Conservation (phyloP, 257 asterid genomes). For the Datura wrightii region DNA sequence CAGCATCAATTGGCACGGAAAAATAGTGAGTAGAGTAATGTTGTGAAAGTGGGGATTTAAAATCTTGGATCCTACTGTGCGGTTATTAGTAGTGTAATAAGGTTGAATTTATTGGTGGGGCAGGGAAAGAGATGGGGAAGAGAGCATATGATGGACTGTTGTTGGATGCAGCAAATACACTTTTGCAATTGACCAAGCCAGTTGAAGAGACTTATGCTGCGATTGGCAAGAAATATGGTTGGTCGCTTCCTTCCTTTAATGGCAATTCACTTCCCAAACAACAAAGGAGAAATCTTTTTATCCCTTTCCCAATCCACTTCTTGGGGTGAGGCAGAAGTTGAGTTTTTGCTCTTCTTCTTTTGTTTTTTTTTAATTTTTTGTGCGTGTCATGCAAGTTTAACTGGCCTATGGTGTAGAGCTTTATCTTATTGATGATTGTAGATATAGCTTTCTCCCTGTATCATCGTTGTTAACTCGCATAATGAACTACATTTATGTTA, state of each 20-base stretch:
- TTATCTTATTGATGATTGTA: neutral
- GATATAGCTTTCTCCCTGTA: neutral
- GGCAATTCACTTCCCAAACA: neutral
- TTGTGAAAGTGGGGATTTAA: neutral
- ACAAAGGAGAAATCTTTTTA: neutral
- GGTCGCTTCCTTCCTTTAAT: constrained; percentile 27
- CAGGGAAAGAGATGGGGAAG: constrained; percentile 45
- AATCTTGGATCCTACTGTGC: neutral
- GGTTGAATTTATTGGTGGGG: constrained; percentile 35
- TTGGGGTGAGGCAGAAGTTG: neutral
- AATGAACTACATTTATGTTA: neutral
- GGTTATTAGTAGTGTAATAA: neutral
- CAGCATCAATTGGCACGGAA: neutral
- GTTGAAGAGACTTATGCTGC: constrained; percentile 74
- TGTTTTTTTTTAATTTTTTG: too few relatives aligned
- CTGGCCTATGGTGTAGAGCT: neutral
- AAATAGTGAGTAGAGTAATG: neutral
- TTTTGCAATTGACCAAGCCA: constrained; percentile 81
- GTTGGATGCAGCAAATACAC: constrained; percentile 94
- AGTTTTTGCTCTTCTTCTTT: neutral
- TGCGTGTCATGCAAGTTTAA: neutral
- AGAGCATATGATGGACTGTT: constrained; percentile 78
- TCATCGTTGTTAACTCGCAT: neutral
- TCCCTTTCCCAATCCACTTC: neutral
- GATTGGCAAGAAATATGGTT: constrained; percentile 84